phyloP scores from a whole-genome alignment of 768 basidiomycete species.

The Suillus subaureus region DNA sequence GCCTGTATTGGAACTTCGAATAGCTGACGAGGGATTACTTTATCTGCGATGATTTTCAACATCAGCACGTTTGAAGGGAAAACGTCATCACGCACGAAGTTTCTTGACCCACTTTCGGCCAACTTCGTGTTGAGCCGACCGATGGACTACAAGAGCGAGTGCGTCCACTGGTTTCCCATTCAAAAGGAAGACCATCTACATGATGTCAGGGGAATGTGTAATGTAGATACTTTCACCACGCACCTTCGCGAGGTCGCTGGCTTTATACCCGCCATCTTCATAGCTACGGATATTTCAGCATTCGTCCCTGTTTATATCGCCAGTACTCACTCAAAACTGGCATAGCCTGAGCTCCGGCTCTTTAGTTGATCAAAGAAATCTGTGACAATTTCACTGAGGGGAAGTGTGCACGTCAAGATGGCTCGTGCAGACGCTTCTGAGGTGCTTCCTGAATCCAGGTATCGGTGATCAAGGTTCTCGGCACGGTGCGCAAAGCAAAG shows the following conservation, averaged over 20 bases:
- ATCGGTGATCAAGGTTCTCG: conserved; percentile 79
- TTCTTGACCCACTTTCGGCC: conserved; percentile 90
- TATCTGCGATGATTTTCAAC: conserved; percentile 49
- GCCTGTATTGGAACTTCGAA: conserved; percentile 98
- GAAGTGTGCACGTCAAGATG: conserved; percentile 82
- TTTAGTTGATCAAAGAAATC: conserved; percentile 96
- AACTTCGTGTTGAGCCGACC: conserved; percentile 71
- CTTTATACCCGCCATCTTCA: conserved; percentile 88
- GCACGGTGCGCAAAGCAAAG: conserved; percentile 87
- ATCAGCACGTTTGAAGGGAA: neutral
- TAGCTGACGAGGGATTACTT: conserved; percentile 88
- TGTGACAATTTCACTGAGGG: conserved; percentile 90
- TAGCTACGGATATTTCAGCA: conserved; percentile 57
- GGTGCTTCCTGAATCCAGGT: conserved; percentile 62
- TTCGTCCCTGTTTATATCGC: neutral
- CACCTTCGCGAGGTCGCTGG: conserved; percentile 84
- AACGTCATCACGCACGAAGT: conserved; percentile 61
- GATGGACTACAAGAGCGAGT: conserved; percentile 88
- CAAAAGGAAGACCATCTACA: conserved; percentile 86
- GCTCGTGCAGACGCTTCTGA: conserved; percentile 51
- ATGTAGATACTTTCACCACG: conserved; percentile 5
- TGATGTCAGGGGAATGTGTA: conserved; percentile 6
- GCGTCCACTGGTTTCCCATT: conserved; percentile 93
- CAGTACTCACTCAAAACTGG: conserved; percentile 80
- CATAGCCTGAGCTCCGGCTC: conserved; percentile 88